Conservation (phyloP, 306 rosid genomes). For the Cicer bijugum region DNA sequence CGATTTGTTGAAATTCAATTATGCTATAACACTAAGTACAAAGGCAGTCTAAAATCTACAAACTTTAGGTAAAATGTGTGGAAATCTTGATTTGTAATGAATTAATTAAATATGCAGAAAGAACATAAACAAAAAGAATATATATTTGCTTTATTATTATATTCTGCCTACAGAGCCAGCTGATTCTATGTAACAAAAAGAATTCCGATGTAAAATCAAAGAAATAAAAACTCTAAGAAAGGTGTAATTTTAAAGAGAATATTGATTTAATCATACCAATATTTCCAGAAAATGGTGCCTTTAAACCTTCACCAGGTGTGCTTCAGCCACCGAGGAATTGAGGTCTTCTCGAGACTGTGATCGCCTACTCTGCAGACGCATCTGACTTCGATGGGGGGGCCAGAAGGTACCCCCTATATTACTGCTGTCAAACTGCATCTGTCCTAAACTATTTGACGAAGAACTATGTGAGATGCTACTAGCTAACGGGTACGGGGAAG, state of each 20-base stretch:
- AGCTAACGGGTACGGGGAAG: conserved; percentile 68
- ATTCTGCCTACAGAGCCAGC: conserved; percentile 36
- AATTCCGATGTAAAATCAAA: conserved; percentile 44
- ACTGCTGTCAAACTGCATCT: conserved; percentile 72
- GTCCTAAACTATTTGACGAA: conserved; percentile 83
- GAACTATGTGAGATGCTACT: conserved; percentile 77
- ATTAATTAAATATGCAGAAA: conserved; percentile 15
- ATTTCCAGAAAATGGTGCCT: conserved; percentile 49
- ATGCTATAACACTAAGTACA: background rate
- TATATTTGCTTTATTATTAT: conserved; percentile 37
- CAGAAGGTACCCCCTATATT: conserved; percentile 73
- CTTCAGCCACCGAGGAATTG: conserved; percentile 72
- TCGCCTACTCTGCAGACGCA: conserved; percentile 92
- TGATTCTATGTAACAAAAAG: conserved; percentile 46
- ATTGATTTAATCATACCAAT: conserved; percentile 53
- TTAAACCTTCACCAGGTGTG: conserved; percentile 76
- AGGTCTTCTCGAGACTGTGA: conserved; percentile 98
- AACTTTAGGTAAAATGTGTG: conserved; percentile 13
- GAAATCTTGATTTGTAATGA: conserved; percentile 23
- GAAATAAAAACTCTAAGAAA: conserved; percentile 36
- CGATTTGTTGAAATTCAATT: no score
- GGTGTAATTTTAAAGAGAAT: conserved; percentile 37
- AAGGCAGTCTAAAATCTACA: conserved; percentile 37
- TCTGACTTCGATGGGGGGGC: conserved; percentile 85
- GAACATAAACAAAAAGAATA: conserved; percentile 35